phyloP scores from a whole-genome alignment of 495 filamentous ascomycete genomes.

The Aspergillus bridgeri region DNA sequence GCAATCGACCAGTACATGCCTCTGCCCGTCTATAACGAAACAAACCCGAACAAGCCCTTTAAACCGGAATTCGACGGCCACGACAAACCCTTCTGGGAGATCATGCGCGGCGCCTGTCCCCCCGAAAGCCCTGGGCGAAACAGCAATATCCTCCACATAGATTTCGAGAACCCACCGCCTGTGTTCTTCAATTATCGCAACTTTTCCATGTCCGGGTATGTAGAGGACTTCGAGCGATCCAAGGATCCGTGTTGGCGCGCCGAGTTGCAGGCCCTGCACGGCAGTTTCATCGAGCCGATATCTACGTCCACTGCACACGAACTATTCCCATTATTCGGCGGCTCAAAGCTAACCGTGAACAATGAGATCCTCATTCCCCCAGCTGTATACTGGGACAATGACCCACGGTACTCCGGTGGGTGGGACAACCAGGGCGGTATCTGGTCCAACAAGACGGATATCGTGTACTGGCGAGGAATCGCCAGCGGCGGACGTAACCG shows the following conservation, averaged over 20 bases:
- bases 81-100: conserved; percentile 46
- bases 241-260: conserved; percentile 59
- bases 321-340: conserved; percentile 65
- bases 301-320: conserved; percentile 49
- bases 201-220: conserved; percentile 45
- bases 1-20: conserved; percentile 33
- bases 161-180: conserved; percentile 35
- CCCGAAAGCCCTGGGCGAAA: conserved; percentile 50
- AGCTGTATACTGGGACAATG: conserved; percentile 63
- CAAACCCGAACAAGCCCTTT: conserved; percentile 6
- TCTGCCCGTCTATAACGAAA: conserved; percentile 6
- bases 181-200: conserved; percentile 32
- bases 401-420: conserved; percentile 57
- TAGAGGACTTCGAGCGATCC: conserved; percentile 56
- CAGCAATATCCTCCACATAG: conserved; percentile 26
- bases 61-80: conserved; percentile 1
- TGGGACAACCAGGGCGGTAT: conserved; percentile 34
- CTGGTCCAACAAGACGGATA: conserved; percentile 54
- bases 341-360: conserved; percentile 64
- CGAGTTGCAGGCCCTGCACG: conserved; percentile 55
- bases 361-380: conserved; percentile 72
- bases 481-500: conserved; percentile 38
- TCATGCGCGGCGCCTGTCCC: conserved; percentile 53
- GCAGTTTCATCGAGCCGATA: conserved; percentile 61
- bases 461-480: conserved; percentile 48